A percentile compares a stretch with the other conserved stretches of the same genome.
Conservation (phyloP, 768 basidiomycete species). For the Boletus bicolor region DNA sequence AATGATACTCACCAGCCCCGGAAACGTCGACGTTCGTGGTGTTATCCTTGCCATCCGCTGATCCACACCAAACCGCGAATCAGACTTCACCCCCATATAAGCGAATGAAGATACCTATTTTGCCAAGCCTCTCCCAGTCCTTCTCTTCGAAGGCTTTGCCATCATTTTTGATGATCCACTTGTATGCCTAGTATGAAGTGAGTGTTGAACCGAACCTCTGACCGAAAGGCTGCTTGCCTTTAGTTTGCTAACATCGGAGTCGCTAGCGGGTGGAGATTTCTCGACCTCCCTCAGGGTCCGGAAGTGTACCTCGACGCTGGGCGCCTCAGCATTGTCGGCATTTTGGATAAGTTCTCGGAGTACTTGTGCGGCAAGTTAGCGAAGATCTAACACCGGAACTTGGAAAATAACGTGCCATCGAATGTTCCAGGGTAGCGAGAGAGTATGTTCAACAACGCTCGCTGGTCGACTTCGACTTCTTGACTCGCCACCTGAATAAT, state of each 20-base stretch:
- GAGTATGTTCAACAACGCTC: constrained; percentile 10
- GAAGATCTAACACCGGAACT: background rate
- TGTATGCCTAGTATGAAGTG: background rate
- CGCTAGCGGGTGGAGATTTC: background rate
- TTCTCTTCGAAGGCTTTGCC: background rate
- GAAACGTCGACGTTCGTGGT: constrained; percentile 11
- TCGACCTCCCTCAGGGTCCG: constrained; percentile 20
- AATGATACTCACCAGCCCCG: constrained; percentile 4
- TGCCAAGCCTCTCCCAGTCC: constrained; percentile 13
- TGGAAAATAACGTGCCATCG: background rate
- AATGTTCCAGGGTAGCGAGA: constrained; percentile 12
- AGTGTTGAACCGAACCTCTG: background rate
- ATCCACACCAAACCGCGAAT: background rate
- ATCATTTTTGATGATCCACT: constrained; percentile 10
- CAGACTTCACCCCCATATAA: background rate
- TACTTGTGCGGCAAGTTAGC: constrained; percentile 24
- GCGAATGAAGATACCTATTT: constrained; percentile 4
- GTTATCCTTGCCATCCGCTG: constrained; percentile 6
- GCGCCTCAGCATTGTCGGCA: constrained; percentile 47
- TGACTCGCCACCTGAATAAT: background rate
- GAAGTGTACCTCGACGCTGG: constrained; percentile 36
- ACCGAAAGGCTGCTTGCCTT: background rate
- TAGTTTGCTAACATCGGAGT: background rate
- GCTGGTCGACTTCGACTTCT: constrained; percentile 13
- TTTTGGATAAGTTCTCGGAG: constrained; percentile 57